These are phyloP conservation scores for Sclerospora graminicola DNA, from an alignment of 352 stramenopile species.

Conservation along the genomic window DNA sequence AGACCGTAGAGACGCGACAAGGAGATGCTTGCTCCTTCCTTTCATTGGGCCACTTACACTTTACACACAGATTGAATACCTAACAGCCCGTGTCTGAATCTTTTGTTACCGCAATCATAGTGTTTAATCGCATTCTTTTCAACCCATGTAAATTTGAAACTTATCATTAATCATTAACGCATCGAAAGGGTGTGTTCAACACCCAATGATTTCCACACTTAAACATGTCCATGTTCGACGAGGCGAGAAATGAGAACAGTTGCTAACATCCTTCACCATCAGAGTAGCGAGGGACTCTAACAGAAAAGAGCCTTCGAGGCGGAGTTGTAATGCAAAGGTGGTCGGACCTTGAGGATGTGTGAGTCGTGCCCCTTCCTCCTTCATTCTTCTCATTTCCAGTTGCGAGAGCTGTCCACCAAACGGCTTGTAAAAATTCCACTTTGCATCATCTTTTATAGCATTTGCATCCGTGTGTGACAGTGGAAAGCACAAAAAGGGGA, in stretches of 20 bases:
- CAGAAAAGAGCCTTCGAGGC: conserved; percentile 17
- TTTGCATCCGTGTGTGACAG: conserved; percentile 17
- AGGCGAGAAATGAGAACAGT: neutral
- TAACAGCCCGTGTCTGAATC: too few relatives aligned
- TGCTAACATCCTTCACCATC: neutral
- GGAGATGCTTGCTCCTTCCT: too few relatives aligned
- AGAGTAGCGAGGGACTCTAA: too few relatives aligned
- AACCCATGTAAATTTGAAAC: too few relatives aligned
- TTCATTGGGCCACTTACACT: too few relatives aligned
- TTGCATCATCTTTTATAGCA: conserved; percentile 14
- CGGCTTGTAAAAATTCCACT: conserved; percentile 5
- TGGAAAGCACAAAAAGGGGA: neutral
- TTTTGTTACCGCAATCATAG: too few relatives aligned
- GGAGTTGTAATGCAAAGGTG: conserved; percentile 8
- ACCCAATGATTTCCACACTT: too few relatives aligned
- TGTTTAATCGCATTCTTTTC: too few relatives aligned
- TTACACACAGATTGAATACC: too few relatives aligned
- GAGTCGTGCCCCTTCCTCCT: conserved; percentile 11
- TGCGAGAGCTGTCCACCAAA: conserved; percentile 17
- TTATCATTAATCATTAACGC: too few relatives aligned
- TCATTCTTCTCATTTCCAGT: conserved; percentile 25
- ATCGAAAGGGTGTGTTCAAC: too few relatives aligned
- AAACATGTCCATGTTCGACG: conserved; percentile 1
- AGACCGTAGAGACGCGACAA: too few relatives aligned
- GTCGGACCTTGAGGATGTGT: conserved; percentile 17